A percentile compares a stretch with the other conserved stretches of the same genome.
These are phyloP conservation scores for Microdochium paspali DNA, from an alignment of 2,329 filamentous ascomycete genomes.

Conservation along the genomic window DNA sequence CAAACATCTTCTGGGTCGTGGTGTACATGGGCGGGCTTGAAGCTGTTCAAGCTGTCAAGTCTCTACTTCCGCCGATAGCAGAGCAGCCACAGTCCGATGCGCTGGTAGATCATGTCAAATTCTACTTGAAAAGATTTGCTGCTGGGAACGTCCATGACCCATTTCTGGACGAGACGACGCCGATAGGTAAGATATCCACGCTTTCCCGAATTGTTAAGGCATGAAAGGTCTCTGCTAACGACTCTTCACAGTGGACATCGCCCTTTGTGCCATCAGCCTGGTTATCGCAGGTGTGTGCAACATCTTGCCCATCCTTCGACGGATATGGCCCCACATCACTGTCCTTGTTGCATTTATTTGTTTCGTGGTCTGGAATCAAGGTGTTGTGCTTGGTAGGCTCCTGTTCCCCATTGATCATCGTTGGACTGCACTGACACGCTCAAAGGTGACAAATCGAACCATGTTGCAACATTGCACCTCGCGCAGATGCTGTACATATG, in stretches of 20 bases:
- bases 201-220: constrained; percentile 6
- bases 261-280: constrained; percentile 54
- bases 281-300: constrained; percentile 45
- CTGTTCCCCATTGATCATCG: not conserved
- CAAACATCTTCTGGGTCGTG: constrained; percentile 93
- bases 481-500: constrained; percentile 94
- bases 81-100: constrained; percentile 20
- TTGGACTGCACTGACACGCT: constrained; percentile 13
- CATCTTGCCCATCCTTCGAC: constrained; percentile 30
- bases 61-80: constrained; percentile 22
- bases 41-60: constrained; percentile 40
- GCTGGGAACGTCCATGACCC: constrained; percentile 47
- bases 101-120: constrained; percentile 22
- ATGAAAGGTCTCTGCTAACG: not conserved
- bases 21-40: constrained; percentile 62
- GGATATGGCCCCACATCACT: constrained; percentile 49
- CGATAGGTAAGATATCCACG: constrained; percentile 33
- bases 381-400: constrained; percentile 72
- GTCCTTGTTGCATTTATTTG: constrained; percentile 58
- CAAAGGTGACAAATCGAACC: constrained; percentile 84
- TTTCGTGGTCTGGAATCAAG: constrained; percentile 81
- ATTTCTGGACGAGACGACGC: constrained; percentile 32
- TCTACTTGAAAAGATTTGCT: constrained; percentile 32
- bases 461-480: constrained; percentile 79
- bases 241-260: constrained; percentile 31